Conservation (phyloP, 768 basidiomycete genomes). For the Leccinum boreale region DNA sequence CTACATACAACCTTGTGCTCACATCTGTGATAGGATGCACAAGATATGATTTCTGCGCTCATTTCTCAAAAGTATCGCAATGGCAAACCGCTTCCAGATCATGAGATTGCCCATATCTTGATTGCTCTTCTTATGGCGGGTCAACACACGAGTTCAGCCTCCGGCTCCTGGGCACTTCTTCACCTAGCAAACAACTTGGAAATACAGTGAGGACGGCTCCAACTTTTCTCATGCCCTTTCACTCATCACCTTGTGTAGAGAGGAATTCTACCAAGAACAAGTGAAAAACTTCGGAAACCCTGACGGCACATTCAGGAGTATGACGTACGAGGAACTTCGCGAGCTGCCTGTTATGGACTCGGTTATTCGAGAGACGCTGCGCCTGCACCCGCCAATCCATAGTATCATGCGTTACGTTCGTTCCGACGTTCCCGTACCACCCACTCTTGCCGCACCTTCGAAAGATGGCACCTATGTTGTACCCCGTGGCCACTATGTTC, state of each 20-base stretch:
- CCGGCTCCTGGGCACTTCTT: constrained; percentile 85
- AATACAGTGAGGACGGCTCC: constrained; percentile 55
- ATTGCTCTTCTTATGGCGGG: constrained; percentile 99
- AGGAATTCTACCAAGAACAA: constrained; percentile 87
- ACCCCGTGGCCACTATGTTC: constrained; percentile 85
- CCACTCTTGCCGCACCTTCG: constrained; percentile 73
- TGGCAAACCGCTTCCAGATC: constrained; percentile 74
- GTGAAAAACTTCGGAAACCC: constrained; percentile 73
- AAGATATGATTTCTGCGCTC: constrained; percentile 92
- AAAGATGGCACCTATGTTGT: constrained; percentile 77
- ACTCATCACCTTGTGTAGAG: constrained; percentile 40
- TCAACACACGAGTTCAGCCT: constrained; percentile 95
- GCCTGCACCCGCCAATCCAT: constrained; percentile 94
- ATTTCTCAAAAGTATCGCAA: constrained; percentile 80
- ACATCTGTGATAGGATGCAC: constrained; percentile 50
- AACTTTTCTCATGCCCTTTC: neutral
- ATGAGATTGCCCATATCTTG: constrained; percentile 97
- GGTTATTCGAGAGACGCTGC: constrained; percentile 90
- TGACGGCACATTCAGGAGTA: constrained; percentile 74
- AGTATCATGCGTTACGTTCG: constrained; percentile 92
- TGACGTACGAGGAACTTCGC: constrained; percentile 86
- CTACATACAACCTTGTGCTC: neutral
- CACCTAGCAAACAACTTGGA: constrained; percentile 78
- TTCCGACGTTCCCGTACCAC: constrained; percentile 77
- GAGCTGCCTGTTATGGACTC: constrained; percentile 81